phyloP scores from a whole-genome alignment of 1,284 basidiomycete species.

The Leucoagaricus sp. region DNA sequence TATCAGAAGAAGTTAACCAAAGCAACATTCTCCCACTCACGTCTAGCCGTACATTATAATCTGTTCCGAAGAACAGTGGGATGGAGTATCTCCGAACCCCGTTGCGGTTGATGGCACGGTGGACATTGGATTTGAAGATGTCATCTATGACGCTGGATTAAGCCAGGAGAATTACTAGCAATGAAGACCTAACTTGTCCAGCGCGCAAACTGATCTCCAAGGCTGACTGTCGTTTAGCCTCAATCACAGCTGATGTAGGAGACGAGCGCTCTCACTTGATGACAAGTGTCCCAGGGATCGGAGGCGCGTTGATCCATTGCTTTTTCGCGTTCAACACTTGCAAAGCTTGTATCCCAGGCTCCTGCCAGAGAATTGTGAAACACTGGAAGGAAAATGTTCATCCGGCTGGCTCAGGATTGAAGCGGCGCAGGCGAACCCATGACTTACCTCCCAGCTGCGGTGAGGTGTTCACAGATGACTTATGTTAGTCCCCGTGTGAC shows the following conservation, averaged over 20 bases:
- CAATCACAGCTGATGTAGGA: neutral
- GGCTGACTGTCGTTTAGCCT: constrained; percentile 35
- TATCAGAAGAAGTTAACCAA: neutral
- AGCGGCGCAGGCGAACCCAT: neutral
- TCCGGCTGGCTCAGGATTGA: neutral
- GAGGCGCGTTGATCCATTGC: constrained; percentile 66
- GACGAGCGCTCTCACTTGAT: constrained; percentile 53
- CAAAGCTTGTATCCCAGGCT: constrained; percentile 61
- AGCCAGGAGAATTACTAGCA: neutral
- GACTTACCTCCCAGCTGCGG: constrained; percentile 55
- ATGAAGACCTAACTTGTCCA: constrained; percentile 65
- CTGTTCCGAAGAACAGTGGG: constrained; percentile 68
- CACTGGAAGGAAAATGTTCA: constrained; percentile 44
- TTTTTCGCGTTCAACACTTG: constrained; percentile 70
- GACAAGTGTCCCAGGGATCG: constrained; percentile 63
- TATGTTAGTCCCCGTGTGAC: neutral
- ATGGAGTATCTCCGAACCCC: constrained; percentile 67
- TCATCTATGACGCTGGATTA: constrained; percentile 52
- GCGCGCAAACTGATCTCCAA: constrained; percentile 76
- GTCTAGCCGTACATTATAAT: constrained; percentile 63
- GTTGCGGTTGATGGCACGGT: constrained; percentile 71
- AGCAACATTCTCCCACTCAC: no score
- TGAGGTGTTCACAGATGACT: neutral
- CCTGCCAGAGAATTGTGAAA: constrained; percentile 75
- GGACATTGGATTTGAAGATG: constrained; percentile 76